Evolutionary conservation across 257 asterid species (phyloP).

Genomic region (Hygrophila difformis): DNA sequence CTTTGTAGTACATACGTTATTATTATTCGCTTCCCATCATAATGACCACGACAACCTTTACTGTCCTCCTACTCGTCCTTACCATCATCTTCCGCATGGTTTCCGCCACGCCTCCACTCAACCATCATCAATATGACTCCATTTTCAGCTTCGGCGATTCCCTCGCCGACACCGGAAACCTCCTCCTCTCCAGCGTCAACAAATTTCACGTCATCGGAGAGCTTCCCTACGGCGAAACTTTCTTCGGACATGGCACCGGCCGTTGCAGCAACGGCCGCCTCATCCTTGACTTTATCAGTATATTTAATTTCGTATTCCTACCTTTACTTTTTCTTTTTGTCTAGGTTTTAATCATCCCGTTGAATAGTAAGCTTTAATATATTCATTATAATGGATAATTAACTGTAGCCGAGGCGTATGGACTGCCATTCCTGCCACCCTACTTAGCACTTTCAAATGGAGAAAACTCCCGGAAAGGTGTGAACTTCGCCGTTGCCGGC

Average conservation of each 20-base stretch:
- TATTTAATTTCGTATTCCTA: background rate
- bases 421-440: conserved; percentile 32
- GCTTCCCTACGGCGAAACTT: conserved; percentile 47
- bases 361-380: background rate
- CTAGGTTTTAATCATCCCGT: background rate
- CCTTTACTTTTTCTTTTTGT: background rate
- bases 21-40: no score
- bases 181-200: conserved; percentile 12
- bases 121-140: no score
- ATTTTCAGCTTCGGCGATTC: conserved; percentile 65
- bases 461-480: background rate
- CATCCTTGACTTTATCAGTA: conserved; percentile 55
- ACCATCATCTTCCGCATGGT: no score
- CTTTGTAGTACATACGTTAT: no score
- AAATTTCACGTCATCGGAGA: background rate
- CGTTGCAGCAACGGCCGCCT: conserved; percentile 52
- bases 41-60: no score
- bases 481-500: background rate
- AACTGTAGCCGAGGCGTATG: conserved; percentile 33
- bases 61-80: no score
- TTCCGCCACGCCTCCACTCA: no score
- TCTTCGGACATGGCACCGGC: conserved; percentile 48
- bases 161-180: conserved; percentile 48
- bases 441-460: conserved; percentile 4
- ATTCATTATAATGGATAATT: background rate